Base-by-base conservation (phyloP, 2,329 filamentous ascomycete genomes). In the Paraphaeosphaeria sporulosa region DNA sequence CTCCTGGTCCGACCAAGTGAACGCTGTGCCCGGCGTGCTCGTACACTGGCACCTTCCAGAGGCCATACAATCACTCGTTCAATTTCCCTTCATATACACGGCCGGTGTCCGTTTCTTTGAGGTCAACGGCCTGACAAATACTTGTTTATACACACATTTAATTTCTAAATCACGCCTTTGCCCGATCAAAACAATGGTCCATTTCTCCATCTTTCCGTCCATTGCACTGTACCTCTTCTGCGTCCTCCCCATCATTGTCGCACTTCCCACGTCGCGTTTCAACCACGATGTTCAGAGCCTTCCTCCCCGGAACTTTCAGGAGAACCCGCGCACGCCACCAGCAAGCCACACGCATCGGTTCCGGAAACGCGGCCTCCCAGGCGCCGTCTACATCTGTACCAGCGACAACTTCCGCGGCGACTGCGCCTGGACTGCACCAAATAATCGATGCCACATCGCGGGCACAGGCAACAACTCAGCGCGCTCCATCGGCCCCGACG, bases 341-440 rank as follows among this genome's bases (percentile, higher is more conserved):
- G 27, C 44, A n/a, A 44, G 34, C 5, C 19, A 40, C 19, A n/a
- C 25, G 27, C 51, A 42, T 17, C 46, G 21, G 32, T 57, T 73
- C 19, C 63, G 67, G 19, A 66, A 65, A 10, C 73, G 73, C 38
- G 73, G 72, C n/a, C 73, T 76, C 23, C 71, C 74, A 19, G 74
- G 74, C 25, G 74, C 72, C 23, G 71, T 76, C 21, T 77, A 76
- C 63, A 70, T 71, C 13, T 77, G 74, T 63, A 67, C 67, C 7
- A 59, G 49, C 12, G 44, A 60, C 30, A 69, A 76, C 43, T 77
- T 76, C 52, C 51, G 60, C 13, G 72, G 71, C 15, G 42, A 65
- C 58, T 77, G 74, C 59, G 66, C 63, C 51, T 77, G 74, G 74
- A 66, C 62, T 1, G 46, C 63, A 1, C 71, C 71, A 17, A 63